Evolutionary conservation across 2,329 filamentous ascomycete genomes (phyloP).

Genomic region (Sarocladium strictum): DNA sequence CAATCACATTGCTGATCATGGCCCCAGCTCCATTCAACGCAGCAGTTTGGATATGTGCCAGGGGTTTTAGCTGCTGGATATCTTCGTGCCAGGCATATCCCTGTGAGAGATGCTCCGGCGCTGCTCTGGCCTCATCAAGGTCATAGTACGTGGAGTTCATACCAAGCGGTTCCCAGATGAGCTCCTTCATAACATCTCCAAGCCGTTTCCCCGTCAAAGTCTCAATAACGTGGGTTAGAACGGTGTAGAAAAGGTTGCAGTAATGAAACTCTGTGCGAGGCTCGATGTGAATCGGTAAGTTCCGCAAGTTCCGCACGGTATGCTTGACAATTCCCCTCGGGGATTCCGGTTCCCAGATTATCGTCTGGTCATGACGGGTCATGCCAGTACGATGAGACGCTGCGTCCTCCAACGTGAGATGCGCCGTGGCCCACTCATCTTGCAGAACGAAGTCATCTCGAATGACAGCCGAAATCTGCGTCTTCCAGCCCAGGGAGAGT

Average conservation of each 20-base stretch:
- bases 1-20: conserved; percentile 39
- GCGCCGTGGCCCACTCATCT: conserved; percentile 37
- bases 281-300: conserved; percentile 37
- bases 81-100: conserved; percentile 35
- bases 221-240: conserved; percentile 40
- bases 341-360: conserved; percentile 21
- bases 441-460: conserved; percentile 46
- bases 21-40: conserved; percentile 34
- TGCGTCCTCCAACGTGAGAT: conserved; percentile 49
- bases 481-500: conserved; percentile 36
- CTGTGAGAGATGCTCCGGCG: conserved; percentile 27
- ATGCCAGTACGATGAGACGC: conserved; percentile 39
- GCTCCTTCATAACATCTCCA: conserved; percentile 31
- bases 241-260: conserved; percentile 44
- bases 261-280: conserved; percentile 41
- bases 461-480: conserved; percentile 39
- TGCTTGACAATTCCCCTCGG: conserved; percentile 25
- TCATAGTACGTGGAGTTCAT: conserved; percentile 38
- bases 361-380: conserved; percentile 31
- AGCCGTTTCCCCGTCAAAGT: conserved; percentile 30
- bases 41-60: conserved; percentile 19
- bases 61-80: conserved; percentile 15
- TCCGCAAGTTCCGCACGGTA: conserved; percentile 35
- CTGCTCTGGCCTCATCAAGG: conserved; percentile 19
- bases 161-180: conserved; percentile 38